A percentile compares a stretch with the other conserved stretches of the same genome.
Evolutionary conservation across 768 basidiomycete genomes (phyloP).

Genomic region (Tylopilus intermedius): DNA sequence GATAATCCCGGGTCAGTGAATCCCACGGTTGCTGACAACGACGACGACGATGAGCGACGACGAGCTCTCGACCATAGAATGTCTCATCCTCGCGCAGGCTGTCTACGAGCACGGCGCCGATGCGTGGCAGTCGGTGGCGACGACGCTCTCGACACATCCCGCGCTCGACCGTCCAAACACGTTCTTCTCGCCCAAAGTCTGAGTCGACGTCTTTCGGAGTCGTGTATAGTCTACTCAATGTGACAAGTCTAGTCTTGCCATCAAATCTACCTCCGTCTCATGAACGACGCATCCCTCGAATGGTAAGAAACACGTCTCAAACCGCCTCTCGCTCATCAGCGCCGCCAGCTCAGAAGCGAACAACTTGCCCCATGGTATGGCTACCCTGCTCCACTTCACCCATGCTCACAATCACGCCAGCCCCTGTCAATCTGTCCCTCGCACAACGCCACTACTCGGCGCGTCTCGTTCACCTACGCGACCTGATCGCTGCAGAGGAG

Average conservation of each 20-base stretch:
- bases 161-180: conserved; percentile 56
- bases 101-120: conserved; percentile 75
- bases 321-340: not conserved
- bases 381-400: not conserved
- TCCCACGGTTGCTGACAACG: not conserved
- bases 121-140: conserved; percentile 64
- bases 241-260: conserved; percentile 54
- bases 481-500: conserved; percentile 71
- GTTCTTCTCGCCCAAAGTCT: conserved; percentile 67
- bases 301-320: conserved; percentile 38
- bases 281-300: conserved; percentile 64
- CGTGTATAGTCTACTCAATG: conserved; percentile 17
- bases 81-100: conserved; percentile 80
- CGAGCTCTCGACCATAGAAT: conserved; percentile 47
- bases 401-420: conserved; percentile 34
- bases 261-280: conserved; percentile 58
- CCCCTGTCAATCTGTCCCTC: conserved; percentile 58
- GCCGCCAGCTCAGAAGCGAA: conserved; percentile 45
- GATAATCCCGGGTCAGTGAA: conserved; percentile 14
- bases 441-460: conserved; percentile 71
- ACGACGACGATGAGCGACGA: conserved; percentile 13
- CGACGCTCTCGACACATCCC: conserved; percentile 65
- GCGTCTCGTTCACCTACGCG: conserved; percentile 66
- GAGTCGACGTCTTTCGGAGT: conserved; percentile 15
- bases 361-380: conserved; percentile 49